These are phyloP conservation scores for Saccharomycodes ludwigii DNA, from an alignment of 805 yeast genomes.

Conservation along the genomic window DNA sequence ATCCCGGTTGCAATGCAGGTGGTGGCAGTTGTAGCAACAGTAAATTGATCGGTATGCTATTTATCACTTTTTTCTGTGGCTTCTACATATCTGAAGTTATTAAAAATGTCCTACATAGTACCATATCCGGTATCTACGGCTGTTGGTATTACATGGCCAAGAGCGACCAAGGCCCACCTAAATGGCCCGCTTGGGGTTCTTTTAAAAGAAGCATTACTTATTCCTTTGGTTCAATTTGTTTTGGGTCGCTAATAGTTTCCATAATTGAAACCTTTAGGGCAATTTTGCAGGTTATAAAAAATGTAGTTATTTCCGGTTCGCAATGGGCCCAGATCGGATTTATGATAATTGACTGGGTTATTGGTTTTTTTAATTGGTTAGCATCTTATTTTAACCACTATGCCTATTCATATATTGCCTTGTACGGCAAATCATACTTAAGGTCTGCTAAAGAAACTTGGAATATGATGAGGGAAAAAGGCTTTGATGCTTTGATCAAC, in stretches of 20 bases:
- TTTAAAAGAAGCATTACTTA: slow-evolving; percentile 70
- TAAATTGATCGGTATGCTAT: slow-evolving; percentile 55
- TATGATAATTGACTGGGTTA: slow-evolving; percentile 42
- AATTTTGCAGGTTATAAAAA: slow-evolving; percentile 27
- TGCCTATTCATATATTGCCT: slow-evolving; percentile 76
- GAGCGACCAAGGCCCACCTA: slow-evolving; percentile 70
- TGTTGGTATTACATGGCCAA: slow-evolving; percentile 79
- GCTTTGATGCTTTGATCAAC: slow-evolving; percentile 73
- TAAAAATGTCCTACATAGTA: slow-evolving; percentile 67
- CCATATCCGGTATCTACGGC: slow-evolving; percentile 77
- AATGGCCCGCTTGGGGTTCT: slow-evolving; percentile 69
- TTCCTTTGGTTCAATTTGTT: slow-evolving; percentile 83
- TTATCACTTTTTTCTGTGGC: slow-evolving; percentile 72
- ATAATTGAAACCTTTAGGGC: slow-evolving; percentile 56
- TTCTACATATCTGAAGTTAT: slow-evolving; percentile 74
- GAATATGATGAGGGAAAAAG: slow-evolving; percentile 63
- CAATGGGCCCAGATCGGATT: slow-evolving; percentile 39
- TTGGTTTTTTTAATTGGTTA: slow-evolving; percentile 64
- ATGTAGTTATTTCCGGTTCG: slow-evolving; percentile 37
- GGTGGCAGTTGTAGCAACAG: slow-evolving; percentile 46
- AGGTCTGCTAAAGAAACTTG: slow-evolving; percentile 74
- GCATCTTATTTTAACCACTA: slow-evolving; percentile 81
- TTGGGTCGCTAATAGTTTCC: slow-evolving; percentile 67
- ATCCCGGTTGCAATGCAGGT: slow-evolving; percentile 38
- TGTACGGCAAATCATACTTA: slow-evolving; percentile 72